Conservation (phyloP, 169 alveolate species). For the Cryptosporidium tyzzeri region DNA sequence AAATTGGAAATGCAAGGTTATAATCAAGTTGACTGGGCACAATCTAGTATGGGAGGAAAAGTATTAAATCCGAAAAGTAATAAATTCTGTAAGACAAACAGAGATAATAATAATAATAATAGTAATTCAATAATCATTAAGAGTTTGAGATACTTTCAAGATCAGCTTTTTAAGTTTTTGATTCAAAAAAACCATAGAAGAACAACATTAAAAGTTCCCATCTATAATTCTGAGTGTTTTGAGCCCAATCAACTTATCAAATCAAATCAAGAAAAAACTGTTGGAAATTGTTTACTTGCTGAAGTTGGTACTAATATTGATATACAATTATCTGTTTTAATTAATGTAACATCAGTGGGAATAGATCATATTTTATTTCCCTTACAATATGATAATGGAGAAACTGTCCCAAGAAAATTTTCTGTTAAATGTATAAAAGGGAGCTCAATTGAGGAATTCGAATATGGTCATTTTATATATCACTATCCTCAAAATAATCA, state of each 20-base stretch:
- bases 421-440: constrained; percentile 18
- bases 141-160: background rate
- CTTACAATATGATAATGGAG: constrained; percentile 55
- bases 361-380: constrained; percentile 54
- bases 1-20: constrained; percentile 33
- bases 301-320: constrained; percentile 14
- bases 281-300: constrained; percentile 25
- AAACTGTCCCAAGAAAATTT: constrained; percentile 69
- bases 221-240: constrained; percentile 39
- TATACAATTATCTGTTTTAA: constrained; percentile 23
- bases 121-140: constrained; percentile 16
- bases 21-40: constrained; percentile 61
- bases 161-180: background rate
- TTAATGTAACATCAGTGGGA: constrained; percentile 45
- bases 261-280: constrained; percentile 16
- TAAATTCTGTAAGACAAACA: background rate
- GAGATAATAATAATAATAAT: background rate
- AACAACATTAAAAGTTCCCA: background rate
- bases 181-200: background rate
- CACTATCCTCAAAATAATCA: constrained; percentile 46
- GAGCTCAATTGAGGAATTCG: background rate
- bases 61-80: constrained; percentile 38
- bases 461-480: constrained; percentile 9
- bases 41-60: constrained; percentile 60
- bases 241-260: constrained; percentile 30